Evolutionary conservation across 805 yeast genomes (phyloP).

Genomic region (Maudiozyma pseudohumilis): DNA sequence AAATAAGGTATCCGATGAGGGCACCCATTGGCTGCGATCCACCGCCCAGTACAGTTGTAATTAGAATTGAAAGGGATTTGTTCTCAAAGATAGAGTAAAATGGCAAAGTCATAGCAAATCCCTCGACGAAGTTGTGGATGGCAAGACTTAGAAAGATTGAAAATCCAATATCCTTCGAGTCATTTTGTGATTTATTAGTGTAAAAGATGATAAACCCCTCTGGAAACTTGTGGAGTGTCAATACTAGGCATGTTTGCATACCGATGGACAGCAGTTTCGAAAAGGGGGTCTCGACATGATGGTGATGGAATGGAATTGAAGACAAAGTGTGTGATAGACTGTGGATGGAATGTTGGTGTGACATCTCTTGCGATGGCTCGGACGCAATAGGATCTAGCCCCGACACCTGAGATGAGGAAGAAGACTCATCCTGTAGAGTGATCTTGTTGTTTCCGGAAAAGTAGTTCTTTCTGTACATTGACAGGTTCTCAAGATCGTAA

Average conservation of each 20-base stretch:
- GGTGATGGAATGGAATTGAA: constrained; percentile 24
- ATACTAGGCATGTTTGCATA: constrained; percentile 78
- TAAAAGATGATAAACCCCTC: constrained; percentile 83
- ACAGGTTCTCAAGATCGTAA: constrained; percentile 28
- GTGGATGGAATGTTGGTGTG: no score
- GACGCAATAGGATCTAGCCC: not conserved
- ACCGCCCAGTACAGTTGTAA: constrained; percentile 67
- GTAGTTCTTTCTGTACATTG: constrained; percentile 26
- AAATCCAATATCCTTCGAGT: constrained; percentile 47
- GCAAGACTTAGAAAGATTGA: constrained; percentile 76
- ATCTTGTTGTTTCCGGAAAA: constrained; percentile 8
- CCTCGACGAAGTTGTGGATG: constrained; percentile 88
- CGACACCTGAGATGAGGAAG: not conserved
- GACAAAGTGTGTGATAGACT: not conserved
- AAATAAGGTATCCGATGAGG: constrained; percentile 47
- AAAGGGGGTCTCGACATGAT: constrained; percentile 66
- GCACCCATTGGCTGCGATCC: constrained; percentile 89
- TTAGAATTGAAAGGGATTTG: constrained; percentile 49
- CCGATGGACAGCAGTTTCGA: constrained; percentile 80
- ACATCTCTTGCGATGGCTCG: no score
- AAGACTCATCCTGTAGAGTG: not conserved
- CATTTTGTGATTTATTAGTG: constrained; percentile 39
- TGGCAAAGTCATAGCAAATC: constrained; percentile 88
- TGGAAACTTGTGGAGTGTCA: constrained; percentile 84
- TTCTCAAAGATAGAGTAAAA: constrained; percentile 65